A percentile compares a stretch with the other conserved stretches of the same genome.
phyloP scores from a whole-genome alignment of 106 monocot genomes.

The Allium sativum region DNA sequence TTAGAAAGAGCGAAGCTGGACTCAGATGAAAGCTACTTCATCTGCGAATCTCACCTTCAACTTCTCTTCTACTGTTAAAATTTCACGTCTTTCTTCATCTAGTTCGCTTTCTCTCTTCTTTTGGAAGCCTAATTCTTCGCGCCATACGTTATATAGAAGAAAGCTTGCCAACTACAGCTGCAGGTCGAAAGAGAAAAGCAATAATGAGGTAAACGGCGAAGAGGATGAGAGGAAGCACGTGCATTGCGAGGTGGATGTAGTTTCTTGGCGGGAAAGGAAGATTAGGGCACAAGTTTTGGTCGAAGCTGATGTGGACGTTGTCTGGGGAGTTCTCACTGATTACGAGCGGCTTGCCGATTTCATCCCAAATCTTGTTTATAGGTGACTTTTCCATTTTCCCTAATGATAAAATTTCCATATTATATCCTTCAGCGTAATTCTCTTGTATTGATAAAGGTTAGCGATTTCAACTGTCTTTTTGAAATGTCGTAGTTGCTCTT shows the following conservation, averaged over 20 bases:
- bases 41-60: too few relatives aligned
- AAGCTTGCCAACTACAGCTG: too few relatives aligned
- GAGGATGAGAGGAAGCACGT: constrained; percentile 25
- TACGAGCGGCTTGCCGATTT: constrained; percentile 95
- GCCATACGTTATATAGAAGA: too few relatives aligned
- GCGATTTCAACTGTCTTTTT: too few relatives aligned
- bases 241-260: constrained; percentile 76
- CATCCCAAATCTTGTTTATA: constrained; percentile 86
- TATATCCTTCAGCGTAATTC: neutral
- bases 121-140: too few relatives aligned
- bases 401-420: neutral
- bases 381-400: constrained; percentile 17
- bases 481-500: too few relatives aligned
- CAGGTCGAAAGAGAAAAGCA: too few relatives aligned
- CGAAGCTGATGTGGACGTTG: constrained; percentile 44
- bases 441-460: neutral
- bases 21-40: too few relatives aligned
- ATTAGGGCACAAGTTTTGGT: constrained; percentile 45
- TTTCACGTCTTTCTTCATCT: too few relatives aligned
- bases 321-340: constrained; percentile 90
- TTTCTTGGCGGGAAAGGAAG: constrained; percentile 82
- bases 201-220: neutral
- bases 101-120: too few relatives aligned
- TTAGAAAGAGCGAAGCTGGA: too few relatives aligned
- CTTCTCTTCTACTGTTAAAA: too few relatives aligned